Conservation (phyloP, 2,329 filamentous ascomycete species). For the Didymella arachidicola region DNA sequence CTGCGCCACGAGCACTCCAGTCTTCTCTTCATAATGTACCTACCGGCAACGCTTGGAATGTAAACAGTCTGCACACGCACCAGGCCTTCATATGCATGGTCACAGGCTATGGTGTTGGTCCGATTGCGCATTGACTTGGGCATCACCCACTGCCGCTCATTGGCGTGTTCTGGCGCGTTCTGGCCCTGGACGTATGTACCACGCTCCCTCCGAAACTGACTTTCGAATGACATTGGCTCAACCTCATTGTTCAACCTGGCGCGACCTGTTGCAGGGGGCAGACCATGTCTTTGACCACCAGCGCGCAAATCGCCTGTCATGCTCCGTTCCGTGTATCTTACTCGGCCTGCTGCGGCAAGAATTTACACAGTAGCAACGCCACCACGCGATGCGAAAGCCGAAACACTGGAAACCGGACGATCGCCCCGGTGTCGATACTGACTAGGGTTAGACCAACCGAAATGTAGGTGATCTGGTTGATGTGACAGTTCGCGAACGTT, state of each 20-base stretch:
- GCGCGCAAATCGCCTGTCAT: not conserved
- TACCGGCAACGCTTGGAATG: not conserved
- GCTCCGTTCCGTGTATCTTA: not conserved
- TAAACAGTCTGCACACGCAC: not conserved
- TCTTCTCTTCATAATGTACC: not conserved
- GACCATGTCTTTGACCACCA: not conserved
- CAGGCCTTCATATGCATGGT: not conserved
- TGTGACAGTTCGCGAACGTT: slow-evolving; percentile 7
- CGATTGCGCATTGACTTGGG: not conserved
- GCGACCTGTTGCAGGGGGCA: not conserved
- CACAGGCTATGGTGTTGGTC: not conserved
- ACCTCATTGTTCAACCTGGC: not conserved
- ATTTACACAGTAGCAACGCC: slow-evolving; percentile 10
- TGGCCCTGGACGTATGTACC: not conserved
- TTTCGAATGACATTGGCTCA: not conserved
- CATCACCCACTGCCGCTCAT: not conserved
- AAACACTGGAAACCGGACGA: slow-evolving; percentile 10
- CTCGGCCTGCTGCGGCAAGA: not conserved
- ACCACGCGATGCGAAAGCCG: slow-evolving; percentile 10
- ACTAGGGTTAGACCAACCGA: slow-evolving; percentile 7
- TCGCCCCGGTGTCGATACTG: not conserved
- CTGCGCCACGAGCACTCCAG: not conserved
- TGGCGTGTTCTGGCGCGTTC: not conserved
- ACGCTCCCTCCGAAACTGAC: not conserved
- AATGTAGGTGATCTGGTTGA: slow-evolving; percentile 1